Conservation (phyloP, 495 filamentous ascomycete genomes). For the Haplographium delicatum region DNA sequence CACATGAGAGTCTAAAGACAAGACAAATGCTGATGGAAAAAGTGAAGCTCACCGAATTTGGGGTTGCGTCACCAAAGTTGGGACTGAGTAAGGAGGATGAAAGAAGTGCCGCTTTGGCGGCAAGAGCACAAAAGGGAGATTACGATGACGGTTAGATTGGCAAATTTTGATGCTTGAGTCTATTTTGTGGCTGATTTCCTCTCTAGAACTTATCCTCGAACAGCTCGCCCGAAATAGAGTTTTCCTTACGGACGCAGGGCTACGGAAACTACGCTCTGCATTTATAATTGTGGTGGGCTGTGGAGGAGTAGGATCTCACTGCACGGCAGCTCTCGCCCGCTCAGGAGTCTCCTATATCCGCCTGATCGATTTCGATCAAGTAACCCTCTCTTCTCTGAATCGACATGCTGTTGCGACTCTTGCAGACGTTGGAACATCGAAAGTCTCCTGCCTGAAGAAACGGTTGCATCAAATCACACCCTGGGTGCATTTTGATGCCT, state of each 20-base stretch:
- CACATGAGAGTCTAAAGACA: background rate
- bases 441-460: conserved; percentile 76
- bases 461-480: conserved; percentile 80
- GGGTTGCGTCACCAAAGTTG: conserved; percentile 52
- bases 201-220: conserved; percentile 82
- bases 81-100: conserved; percentile 68
- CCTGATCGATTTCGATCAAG: conserved; percentile 97
- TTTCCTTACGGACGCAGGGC: conserved; percentile 79
- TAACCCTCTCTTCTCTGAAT: conserved; percentile 87
- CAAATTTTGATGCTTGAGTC: background rate
- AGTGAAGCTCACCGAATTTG: conserved; percentile 71
- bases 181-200: no score
- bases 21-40: conserved; percentile 19
- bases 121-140: conserved; percentile 76
- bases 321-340: conserved; percentile 75
- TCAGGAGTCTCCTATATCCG: conserved; percentile 84
- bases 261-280: conserved; percentile 68
- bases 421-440: conserved; percentile 90
- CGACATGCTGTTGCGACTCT: conserved; percentile 91
- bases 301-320: conserved; percentile 93
- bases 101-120: conserved; percentile 67
- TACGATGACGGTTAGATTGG: conserved; percentile 71
- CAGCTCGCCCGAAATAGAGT: conserved; percentile 92
- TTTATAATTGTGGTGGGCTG: conserved; percentile 89
- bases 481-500: conserved; percentile 85